Conservation (phyloP, 1,284 basidiomycete genomes). For the Tilletia indica region DNA sequence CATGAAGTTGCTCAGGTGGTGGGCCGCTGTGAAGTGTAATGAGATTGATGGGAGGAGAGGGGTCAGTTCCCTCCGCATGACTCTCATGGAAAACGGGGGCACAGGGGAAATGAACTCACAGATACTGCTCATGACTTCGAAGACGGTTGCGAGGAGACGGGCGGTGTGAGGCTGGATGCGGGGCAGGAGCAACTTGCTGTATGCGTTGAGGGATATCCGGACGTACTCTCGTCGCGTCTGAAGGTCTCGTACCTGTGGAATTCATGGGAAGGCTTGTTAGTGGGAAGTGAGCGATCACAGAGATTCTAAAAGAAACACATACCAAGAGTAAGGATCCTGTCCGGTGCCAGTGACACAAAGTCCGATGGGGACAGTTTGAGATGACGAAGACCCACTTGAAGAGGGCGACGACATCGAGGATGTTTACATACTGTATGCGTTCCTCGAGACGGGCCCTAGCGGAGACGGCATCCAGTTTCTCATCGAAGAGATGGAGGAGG, state of each 20-base stretch:
- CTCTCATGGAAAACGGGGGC: too few relatives aligned
- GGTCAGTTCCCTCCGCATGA: not conserved
- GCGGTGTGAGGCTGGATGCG: slow-evolving; percentile 31
- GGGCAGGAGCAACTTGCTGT: slow-evolving; percentile 33
- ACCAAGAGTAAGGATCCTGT: slow-evolving; percentile 1
- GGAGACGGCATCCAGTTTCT: not conserved
- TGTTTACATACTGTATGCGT: slow-evolving; percentile 27
- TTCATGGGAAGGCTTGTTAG: not conserved
- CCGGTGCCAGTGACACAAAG: slow-evolving; percentile 21
- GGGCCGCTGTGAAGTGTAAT: slow-evolving; percentile 26
- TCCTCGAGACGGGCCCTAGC: not conserved
- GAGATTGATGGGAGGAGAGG: too few relatives aligned
- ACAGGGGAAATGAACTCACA: not conserved
- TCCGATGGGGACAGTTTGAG: slow-evolving; percentile 30
- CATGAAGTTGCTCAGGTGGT: slow-evolving; percentile 42
- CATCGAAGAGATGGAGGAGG: slow-evolving; percentile 9
- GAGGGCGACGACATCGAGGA: slow-evolving; percentile 39
- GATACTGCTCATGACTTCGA: slow-evolving; percentile 41
- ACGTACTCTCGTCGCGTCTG: slow-evolving; percentile 28
- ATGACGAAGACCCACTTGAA: slow-evolving; percentile 44
- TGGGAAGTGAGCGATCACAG: too few relatives aligned
- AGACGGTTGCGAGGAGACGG: slow-evolving; percentile 29
- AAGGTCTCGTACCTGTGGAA: slow-evolving; percentile 40
- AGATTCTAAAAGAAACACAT: too few relatives aligned
- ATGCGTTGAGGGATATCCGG: slow-evolving; percentile 32